phyloP scores from a whole-genome alignment of 257 asterid genomes.

The Thymus quinquecostatus region DNA sequence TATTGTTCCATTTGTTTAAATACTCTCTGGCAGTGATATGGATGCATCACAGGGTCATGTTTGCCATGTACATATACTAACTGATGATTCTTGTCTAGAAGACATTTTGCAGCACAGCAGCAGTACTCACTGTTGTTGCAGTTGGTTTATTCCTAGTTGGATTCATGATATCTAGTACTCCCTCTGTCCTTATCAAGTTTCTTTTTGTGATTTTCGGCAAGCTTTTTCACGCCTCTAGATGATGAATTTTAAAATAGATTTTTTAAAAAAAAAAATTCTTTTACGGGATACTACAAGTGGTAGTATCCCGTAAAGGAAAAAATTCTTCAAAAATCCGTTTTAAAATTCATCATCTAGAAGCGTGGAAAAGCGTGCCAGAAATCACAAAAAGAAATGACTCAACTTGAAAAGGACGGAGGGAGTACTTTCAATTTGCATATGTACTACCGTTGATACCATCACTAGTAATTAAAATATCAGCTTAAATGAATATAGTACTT shows the following conservation, averaged over 20 bases:
- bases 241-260: too few species aligned
- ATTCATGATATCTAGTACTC: slow-evolving; percentile 1
- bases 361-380: too few species aligned
- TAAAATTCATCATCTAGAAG: too few species aligned
- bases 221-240: too few species aligned
- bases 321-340: too few species aligned
- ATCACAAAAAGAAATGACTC: too few species aligned
- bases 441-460: slow-evolving; percentile 11
- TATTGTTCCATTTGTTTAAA: neutral
- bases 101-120: neutral
- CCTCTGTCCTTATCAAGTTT: too few species aligned
- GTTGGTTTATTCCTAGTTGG: slow-evolving; percentile 1
- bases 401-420: too few species aligned
- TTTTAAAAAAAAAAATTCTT: too few species aligned
- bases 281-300: too few species aligned
- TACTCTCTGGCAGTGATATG: neutral
- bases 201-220: too few species aligned
- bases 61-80: slow-evolving; percentile 4
- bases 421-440: slow-evolving; percentile 3
- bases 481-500: neutral
- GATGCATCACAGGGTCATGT: slow-evolving; percentile 1
- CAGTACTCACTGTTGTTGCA: neutral
- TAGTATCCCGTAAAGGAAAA: too few species aligned
- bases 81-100: slow-evolving; percentile 5
- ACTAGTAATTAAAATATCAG: neutral